Base-by-base conservation (phyloP, 805 yeast genomes). In the Starmerella bombicola region DNA sequence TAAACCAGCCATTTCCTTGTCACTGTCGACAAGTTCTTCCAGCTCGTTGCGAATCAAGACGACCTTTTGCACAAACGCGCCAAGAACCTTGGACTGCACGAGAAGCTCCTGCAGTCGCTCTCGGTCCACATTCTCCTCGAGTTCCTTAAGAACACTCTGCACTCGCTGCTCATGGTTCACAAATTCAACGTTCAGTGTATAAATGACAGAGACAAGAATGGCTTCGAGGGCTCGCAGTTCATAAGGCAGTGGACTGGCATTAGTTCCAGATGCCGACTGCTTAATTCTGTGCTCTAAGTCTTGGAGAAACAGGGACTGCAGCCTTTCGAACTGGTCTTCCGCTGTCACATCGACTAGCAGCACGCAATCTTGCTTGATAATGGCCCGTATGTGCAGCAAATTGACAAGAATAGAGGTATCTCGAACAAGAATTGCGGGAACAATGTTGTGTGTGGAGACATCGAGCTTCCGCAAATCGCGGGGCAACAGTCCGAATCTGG, bases 201-300 rank as follows among this genome's bases (percentile, higher is more conserved):
- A 69, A 29, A 84, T 70, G 2, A 83, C 93, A 38, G 81, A 78
- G 23, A 83, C 75, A 47, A 91, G 70, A 7, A 91, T 80, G 0
- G 93, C 76, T 55, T 91, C 98, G 30, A 91, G 57, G 0, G 96
- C 98, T 35, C 93, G 66, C 55, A 86, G 77, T 55, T 91, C 98
- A 59, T 85, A 91, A 0, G 95, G 88, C 16, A 84, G 63, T 4
- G 69, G 68, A 3, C 63, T 62, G 51, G 60, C 55, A 4, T 56
- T 51, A 34, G 52, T 50, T 26, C 57, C 56, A 5, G 23, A 53
- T 48, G 72, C n/a, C 24, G 59, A 56, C 53, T 49, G 72, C 10
- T 41, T 71, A 43, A 83, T 64, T 55, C 78, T 77, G 53, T 74
- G 69, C 53, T 81, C 91, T 34, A 84, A 60, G 56, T 84, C 93